phyloP scores from a whole-genome alignment of 2,329 filamentous ascomycete species.

The Diaporthe vexans region DNA sequence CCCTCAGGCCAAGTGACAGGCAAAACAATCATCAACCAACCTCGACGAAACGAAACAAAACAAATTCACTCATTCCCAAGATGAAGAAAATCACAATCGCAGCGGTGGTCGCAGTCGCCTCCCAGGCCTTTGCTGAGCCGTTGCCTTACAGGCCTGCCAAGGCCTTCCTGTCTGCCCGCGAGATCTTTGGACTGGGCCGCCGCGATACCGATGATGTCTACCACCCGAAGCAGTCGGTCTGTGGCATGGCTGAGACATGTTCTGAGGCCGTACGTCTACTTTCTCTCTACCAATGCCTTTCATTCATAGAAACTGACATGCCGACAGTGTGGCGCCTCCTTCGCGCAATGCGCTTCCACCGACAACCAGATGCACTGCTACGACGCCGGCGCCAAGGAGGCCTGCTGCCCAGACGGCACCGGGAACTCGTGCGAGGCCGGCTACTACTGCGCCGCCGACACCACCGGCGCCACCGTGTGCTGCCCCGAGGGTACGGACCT shows the following conservation, averaged over 20 bases:
- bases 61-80: slow-evolving; percentile 41
- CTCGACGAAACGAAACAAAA: slow-evolving; percentile 3
- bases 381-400: slow-evolving; percentile 64
- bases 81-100: slow-evolving; percentile 55
- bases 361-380: slow-evolving; percentile 70
- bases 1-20: slow-evolving; percentile 4
- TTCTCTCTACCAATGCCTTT: background rate
- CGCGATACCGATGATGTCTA: slow-evolving; percentile 63
- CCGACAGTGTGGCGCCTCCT: slow-evolving; percentile 61
- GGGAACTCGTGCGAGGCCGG: slow-evolving; percentile 73
- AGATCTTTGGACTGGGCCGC: slow-evolving; percentile 58
- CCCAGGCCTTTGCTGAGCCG: slow-evolving; percentile 51
- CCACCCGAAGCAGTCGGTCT: slow-evolving; percentile 62
- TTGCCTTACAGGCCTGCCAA: slow-evolving; percentile 53
- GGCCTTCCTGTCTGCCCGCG: slow-evolving; percentile 53
- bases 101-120: slow-evolving; percentile 58
- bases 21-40: background rate
- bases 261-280: slow-evolving; percentile 56
- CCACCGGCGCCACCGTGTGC: slow-evolving; percentile 67
- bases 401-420: slow-evolving; percentile 69
- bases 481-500: slow-evolving; percentile 70
- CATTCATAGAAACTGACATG: background rate
- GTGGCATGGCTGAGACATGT: slow-evolving; percentile 65
- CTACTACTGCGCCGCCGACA: slow-evolving; percentile 74
- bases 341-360: slow-evolving; percentile 62